Evolutionary conservation across 2,329 filamentous ascomycete genomes (phyloP), one percentile per base, ranked within the genome.

Genomic region (Aspergillus sp.): DNA sequence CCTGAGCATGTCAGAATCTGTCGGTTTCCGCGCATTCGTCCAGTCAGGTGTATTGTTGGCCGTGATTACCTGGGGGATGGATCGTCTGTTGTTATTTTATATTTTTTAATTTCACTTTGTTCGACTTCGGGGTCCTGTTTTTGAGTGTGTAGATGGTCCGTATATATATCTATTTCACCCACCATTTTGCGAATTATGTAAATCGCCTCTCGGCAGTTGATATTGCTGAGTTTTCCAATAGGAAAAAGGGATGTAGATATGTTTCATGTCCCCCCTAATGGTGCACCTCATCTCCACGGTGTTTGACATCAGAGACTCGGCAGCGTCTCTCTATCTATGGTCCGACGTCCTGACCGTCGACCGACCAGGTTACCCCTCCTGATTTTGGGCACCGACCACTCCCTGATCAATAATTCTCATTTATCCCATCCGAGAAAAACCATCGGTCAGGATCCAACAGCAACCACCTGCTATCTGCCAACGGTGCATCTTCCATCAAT

Each of bases 361-460:
- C 49, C 39, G 49, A 42, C 39, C 49, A 45, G 55, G 26, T 57
- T 53, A 45, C 54, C 56, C 59, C 59, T 55, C 53, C 49, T 46
- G 52, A 58, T 52, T 55, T 65, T 66, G 63, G 63, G 65, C 58
- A 67, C 49, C 60, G 57, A 65, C 56, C 54, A 57, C 24, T 55
- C 52, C 51, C 45, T 55, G 57, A 59, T 55, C 54, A 49, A 59
- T 55, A 52, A 49, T 24, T 52, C 22, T 56, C 32, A 54, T 20
- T 45, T 22, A 51, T 51, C 22, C 22, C 24, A 51, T 16, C 18
- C 16, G 5, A 31, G 57, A 46, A 56, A 53, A 57, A n/a, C 54
- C 22, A 54, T 52, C 59, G 56, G 55, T 49, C 45, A 52, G 46
- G 36, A 56, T 52, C 47, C 22, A 47, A 47, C 31, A 31, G 16